Evolutionary conservation across 495 filamentous ascomycete genomes (phyloP).

Genomic region (Platismatia glauca): DNA sequence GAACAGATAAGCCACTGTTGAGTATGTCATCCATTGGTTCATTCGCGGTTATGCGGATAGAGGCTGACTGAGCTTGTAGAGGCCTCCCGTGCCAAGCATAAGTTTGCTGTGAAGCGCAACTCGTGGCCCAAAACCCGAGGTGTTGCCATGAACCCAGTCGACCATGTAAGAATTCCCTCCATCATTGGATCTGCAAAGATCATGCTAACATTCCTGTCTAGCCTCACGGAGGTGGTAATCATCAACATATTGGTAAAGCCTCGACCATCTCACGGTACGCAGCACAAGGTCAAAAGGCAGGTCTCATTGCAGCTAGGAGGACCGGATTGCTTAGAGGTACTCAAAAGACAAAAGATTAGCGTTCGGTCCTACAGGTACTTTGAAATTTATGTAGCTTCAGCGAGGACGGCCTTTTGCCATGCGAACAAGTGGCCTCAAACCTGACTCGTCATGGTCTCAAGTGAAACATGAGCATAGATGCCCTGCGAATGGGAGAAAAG

Average conservation of each 20-base stretch:
- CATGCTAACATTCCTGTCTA: slow-evolving; percentile 36
- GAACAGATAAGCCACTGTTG: slow-evolving; percentile 97
- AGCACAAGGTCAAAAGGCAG: slow-evolving; percentile 97
- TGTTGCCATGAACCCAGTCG: slow-evolving; percentile 99
- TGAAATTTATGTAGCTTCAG: slow-evolving; percentile 1
- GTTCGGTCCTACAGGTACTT: slow-evolving; percentile 4
- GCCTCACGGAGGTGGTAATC: slow-evolving; percentile 99
- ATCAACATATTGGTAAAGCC: slow-evolving; percentile 99
- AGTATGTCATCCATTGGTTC: slow-evolving; percentile 41
- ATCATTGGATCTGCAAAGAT: not conserved
- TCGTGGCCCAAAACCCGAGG: slow-evolving; percentile 99
- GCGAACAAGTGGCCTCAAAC: slow-evolving; percentile 2
- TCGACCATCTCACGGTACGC: slow-evolving; percentile 98
- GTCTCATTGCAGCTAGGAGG: slow-evolving; percentile 98
- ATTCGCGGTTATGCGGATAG: not conserved
- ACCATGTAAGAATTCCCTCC: slow-evolving; percentile 61
- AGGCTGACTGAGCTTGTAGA: slow-evolving; percentile 40
- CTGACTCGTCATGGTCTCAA: not conserved
- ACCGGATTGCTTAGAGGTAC: slow-evolving; percentile 99
- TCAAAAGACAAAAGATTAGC: slow-evolving; percentile 96
- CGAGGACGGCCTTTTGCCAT: not conserved
- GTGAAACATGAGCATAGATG: not conserved
- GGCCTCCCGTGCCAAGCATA: slow-evolving; percentile 97
- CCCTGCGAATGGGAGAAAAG: not conserved
- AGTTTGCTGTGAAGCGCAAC: slow-evolving; percentile 99